These are phyloP conservation scores for Botrytis cinerea DNA, from an alignment of 2,329 filamentous ascomycete species.

Conservation along the genomic window DNA sequence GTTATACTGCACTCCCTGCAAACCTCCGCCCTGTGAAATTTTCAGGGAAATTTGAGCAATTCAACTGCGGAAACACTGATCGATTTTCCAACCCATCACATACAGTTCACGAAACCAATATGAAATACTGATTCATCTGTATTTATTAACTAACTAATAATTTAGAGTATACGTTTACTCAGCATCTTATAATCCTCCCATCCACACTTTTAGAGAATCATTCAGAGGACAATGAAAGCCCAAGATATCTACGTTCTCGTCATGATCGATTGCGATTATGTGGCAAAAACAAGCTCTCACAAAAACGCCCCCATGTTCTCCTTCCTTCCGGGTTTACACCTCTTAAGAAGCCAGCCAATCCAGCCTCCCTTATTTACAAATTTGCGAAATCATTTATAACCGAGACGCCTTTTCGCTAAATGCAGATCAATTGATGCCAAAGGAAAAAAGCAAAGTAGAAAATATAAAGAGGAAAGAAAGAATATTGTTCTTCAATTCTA, in stretches of 20 bases:
- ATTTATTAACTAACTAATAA: not conserved
- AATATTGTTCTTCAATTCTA: not conserved
- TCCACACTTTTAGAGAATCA: not conserved
- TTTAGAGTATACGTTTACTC: not conserved
- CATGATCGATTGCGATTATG: not conserved
- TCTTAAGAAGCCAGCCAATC: not conserved
- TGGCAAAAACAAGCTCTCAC: not conserved
- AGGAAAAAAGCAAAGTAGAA: slow-evolving; percentile 4
- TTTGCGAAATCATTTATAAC: slow-evolving; percentile 15
- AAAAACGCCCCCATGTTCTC: slow-evolving; percentile 8
- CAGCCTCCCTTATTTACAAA: not conserved
- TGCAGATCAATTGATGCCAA: slow-evolving; percentile 27
- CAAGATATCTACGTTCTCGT: not conserved
- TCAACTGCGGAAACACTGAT: not conserved
- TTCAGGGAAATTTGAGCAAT: not conserved
- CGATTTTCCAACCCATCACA: not conserved
- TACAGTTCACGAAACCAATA: not conserved
- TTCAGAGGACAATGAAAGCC: not conserved
- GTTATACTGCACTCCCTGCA: not conserved
- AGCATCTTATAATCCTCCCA: not conserved
- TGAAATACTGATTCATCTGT: not conserved
- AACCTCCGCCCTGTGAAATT: not conserved
- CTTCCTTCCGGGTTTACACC: not conserved
- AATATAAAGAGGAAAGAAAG: not conserved
- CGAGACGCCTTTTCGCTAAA: slow-evolving; percentile 38